Conservation (phyloP, 495 filamentous ascomycete genomes). For the Corynascus novoguineensis region DNA sequence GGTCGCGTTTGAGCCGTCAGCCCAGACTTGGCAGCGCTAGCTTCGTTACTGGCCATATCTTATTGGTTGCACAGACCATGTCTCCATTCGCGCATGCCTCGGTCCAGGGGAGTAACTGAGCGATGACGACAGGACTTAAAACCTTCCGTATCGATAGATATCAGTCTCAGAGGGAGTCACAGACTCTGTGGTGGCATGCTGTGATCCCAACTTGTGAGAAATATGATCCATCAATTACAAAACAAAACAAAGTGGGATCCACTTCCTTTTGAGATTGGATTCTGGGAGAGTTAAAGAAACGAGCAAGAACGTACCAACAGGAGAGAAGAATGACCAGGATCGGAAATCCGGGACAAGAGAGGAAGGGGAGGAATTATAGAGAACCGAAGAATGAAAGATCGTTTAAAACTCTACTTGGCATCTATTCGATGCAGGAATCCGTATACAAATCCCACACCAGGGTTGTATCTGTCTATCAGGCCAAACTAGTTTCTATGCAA, state of each 20-base stretch:
- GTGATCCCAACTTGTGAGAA: too few relatives aligned
- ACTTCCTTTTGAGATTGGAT: too few relatives aligned
- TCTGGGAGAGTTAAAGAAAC: too few relatives aligned
- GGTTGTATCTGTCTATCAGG: constrained; percentile 34
- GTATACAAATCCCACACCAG: constrained; percentile 26
- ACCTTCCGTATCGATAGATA: too few relatives aligned
- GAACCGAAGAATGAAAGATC: too few relatives aligned
- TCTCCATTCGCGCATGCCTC: background rate
- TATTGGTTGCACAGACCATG: background rate
- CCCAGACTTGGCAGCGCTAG: background rate
- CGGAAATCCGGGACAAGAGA: too few relatives aligned
- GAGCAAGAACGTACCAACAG: too few relatives aligned
- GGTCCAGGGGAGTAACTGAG: background rate
- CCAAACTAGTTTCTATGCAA: constrained; percentile 24
- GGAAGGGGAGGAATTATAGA: too few relatives aligned
- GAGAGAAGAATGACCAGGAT: background rate
- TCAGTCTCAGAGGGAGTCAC: too few relatives aligned
- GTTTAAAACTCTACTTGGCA: constrained; percentile 36
- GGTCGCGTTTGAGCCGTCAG: constrained; percentile 3
- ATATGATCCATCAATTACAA: too few relatives aligned
- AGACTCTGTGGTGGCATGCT: too few relatives aligned
- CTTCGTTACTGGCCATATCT: background rate
- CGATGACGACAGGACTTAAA: background rate
- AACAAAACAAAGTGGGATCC: too few relatives aligned
- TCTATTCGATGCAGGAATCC: constrained; percentile 31